These are phyloP conservation scores for Stramenopiles sp. DNA, from an alignment of 352 stramenopile species.

Conservation along the genomic window DNA sequence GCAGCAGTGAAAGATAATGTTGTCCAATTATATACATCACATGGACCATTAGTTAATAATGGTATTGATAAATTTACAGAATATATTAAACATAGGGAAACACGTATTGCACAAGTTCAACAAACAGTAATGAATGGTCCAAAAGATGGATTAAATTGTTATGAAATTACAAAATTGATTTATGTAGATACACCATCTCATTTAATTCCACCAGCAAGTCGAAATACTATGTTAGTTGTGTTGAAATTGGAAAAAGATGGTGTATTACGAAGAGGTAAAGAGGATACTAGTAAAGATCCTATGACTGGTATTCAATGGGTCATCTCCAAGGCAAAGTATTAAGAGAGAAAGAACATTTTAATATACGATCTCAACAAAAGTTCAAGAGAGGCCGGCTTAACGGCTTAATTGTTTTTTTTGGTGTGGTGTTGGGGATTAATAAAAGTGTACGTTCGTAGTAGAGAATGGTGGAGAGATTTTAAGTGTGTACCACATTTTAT, in stretches of 20 bases:
- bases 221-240: neutral
- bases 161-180: neutral
- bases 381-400: too few species aligned
- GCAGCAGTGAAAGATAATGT: constrained; percentile 21
- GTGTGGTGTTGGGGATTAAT: too few species aligned
- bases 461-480: too few species aligned
- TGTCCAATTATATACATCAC: constrained; percentile 39
- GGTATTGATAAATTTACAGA: constrained; percentile 42
- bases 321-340: too few species aligned
- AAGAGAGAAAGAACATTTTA: too few species aligned
- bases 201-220: neutral
- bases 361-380: too few species aligned
- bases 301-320: too few species aligned
- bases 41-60: constrained; percentile 39
- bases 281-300: too few species aligned
- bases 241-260: neutral
- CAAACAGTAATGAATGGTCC: neutral
- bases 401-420: too few species aligned
- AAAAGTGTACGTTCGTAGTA: too few species aligned
- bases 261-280: too few species aligned
- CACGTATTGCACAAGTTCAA: constrained; percentile 19
- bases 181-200: neutral
- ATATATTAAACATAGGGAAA: constrained; percentile 43
- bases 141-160: neutral
- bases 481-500: too few species aligned